These are phyloP conservation scores for Pseudognaphalium luteoalbum DNA, from an alignment of 129 eudicot genomes.

Conservation along the genomic window DNA sequence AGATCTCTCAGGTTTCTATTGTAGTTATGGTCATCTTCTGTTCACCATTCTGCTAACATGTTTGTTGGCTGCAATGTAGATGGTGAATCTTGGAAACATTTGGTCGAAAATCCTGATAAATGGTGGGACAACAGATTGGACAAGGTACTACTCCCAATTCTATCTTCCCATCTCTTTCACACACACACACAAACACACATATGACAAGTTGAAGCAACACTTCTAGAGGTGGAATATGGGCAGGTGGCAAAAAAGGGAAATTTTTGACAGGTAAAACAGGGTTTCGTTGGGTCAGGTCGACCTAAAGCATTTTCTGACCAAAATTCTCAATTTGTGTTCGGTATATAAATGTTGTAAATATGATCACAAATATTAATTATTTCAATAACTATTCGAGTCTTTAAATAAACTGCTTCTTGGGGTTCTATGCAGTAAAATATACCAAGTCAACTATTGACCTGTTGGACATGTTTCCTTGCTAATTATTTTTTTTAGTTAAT, in stretches of 20 bases:
- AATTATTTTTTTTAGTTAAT: not conserved
- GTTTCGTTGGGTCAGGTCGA: not conserved
- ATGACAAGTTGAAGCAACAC: not conserved
- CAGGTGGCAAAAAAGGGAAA: not conserved
- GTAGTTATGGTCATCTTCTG: constrained; percentile 5
- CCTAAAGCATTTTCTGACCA: not conserved
- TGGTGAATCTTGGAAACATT: constrained; percentile 51
- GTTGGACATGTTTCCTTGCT: not conserved
- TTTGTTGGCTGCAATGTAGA: constrained; percentile 32
- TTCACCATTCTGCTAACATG: constrained; percentile 21
- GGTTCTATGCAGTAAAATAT: not conserved
- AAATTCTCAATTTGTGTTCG: not conserved
- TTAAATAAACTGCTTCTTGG: no score
- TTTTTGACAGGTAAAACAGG: not conserved
- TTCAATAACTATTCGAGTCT: not conserved
- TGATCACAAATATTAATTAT: not conserved
- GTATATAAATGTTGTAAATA: not conserved
- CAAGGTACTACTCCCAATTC: constrained; percentile 29
- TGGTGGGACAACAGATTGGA: constrained; percentile 83
- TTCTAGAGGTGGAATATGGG: not conserved
- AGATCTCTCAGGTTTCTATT: not conserved
- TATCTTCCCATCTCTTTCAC: not conserved
- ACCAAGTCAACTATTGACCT: not conserved
- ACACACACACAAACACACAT: not conserved
- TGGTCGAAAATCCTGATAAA: constrained; percentile 57